Evolutionary conservation across 139 green algal genomes (phyloP), one percentile per base, ranked within the genome.

Genomic region (Chlorella sp.): DNA sequence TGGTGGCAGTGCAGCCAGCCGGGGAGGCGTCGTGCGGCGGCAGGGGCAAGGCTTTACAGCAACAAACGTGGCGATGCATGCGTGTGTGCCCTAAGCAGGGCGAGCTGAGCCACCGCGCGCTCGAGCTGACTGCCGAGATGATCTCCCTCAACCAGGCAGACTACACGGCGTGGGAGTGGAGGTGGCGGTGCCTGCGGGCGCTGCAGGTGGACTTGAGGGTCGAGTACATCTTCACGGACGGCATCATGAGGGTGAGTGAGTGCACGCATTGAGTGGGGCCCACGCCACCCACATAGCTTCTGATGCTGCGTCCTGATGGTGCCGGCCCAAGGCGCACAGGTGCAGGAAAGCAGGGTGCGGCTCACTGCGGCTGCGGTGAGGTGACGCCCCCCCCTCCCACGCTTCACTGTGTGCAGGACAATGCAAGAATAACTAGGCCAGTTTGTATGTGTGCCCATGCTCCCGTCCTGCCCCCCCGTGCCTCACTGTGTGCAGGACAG

Each of bases 101-200:
- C 3, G 88, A 93, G 72, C 55, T 74, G 20, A 92, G 84, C 62
- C 35, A 69, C 4, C 79, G 91, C 1, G 86, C 85, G 61, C 77
- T 93, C 55, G 30, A 62, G 2, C 83, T 95, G 27, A 92, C 88
- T 0, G 81, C 71, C 3, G 80, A 93, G 35, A 89, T 91, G 49
- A 70, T 80, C 23, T 62, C 77, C 27, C 36, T 87, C 62, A 96
- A 95, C 63, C 76, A 86, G 29, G 88, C 91, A 5, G 77, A 95
- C 78, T 95, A 94, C 83, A 91, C 80, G 23, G 91, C 88, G 2
- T 96, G 91, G 91, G 74, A 86, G 65, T 83, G 74, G 70, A 79
- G 89, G 50, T 92, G 85, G 82, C 63, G 69, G 32, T 83, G 77
- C 22, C 50, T 88, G 27, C n/a, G 69, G 26, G 72, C 67, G 3